These are phyloP conservation scores for Arthrobotrys iridis DNA, from an alignment of 2,329 filamentous ascomycete species.

Conservation along the genomic window DNA sequence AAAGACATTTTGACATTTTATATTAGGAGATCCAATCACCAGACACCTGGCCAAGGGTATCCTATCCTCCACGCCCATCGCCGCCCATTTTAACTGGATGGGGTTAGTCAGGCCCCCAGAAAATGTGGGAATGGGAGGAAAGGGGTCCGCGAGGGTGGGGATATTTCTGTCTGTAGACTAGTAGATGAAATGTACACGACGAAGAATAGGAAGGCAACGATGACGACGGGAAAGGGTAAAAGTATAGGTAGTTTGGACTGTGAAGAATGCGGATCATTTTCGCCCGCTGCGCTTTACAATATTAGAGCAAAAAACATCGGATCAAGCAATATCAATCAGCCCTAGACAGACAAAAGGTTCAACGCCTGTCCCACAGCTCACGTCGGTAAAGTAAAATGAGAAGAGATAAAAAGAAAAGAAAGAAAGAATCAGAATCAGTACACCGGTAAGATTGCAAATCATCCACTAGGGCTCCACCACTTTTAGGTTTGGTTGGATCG, in stretches of 20 bases:
- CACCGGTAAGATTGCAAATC: neutral
- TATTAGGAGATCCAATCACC: slow-evolving; percentile 36
- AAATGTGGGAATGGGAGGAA: neutral
- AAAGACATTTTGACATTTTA: slow-evolving; percentile 15
- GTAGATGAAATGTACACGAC: neutral
- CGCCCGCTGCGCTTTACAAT: slow-evolving; percentile 20
- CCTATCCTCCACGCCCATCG: slow-evolving; percentile 18
- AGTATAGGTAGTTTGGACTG: too few species aligned
- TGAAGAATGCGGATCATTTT: too few species aligned
- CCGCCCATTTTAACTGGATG: slow-evolving; percentile 29
- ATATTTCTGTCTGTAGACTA: neutral
- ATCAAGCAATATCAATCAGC: slow-evolving; percentile 13
- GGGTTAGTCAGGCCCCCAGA: slow-evolving; percentile 5
- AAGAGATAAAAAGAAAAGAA: neutral
- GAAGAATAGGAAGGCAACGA: neutral
- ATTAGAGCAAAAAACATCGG: slow-evolving; percentile 3
- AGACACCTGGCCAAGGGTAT: slow-evolving; percentile 8
- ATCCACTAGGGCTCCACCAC: neutral
- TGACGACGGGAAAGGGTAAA: neutral
- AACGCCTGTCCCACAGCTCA: neutral
- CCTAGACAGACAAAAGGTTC: slow-evolving; percentile 1
- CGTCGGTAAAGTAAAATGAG: slow-evolving; percentile 9
- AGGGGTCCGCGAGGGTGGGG: neutral
- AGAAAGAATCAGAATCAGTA: neutral
- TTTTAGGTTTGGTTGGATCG: slow-evolving; percentile 17